Conservation (phyloP, 805 yeast genomes). For the Cyberlindnera euphorbiiphila region DNA sequence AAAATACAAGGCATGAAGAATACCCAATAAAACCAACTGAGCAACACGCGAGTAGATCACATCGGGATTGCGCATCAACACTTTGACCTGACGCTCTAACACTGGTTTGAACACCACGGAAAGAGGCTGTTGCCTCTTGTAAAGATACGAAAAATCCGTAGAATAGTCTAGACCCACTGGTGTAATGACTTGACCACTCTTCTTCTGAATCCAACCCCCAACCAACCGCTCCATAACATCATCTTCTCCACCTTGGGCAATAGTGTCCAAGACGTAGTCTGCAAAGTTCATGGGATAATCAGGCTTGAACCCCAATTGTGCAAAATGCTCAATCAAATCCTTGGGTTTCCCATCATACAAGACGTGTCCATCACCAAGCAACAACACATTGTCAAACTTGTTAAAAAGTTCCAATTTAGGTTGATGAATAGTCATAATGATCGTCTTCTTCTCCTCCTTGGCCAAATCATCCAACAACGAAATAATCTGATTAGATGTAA, state of each 20-base stretch:
- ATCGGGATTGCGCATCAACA: conserved; percentile 49
- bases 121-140: conserved; percentile 11
- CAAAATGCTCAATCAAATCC: conserved; percentile 46
- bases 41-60: conserved; percentile 59
- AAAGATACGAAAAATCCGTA: conserved; percentile 5
- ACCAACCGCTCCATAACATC: conserved; percentile 13
- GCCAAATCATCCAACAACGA: conserved; percentile 56
- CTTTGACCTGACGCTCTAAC: conserved; percentile 31
- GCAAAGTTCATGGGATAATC: conserved; percentile 57
- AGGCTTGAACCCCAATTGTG: conserved; percentile 34
- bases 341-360: conserved; percentile 60
- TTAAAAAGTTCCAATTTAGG: conserved; percentile 67
- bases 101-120: conserved; percentile 33
- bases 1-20: conserved; percentile 64
- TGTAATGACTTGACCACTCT: conserved; percentile 11
- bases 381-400: conserved; percentile 70
- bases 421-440: conserved; percentile 78
- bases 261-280: conserved; percentile 67
- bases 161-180: conserved; percentile 35
- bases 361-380: conserved; percentile 31
- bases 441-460: conserved; percentile 52
- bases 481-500: conserved; percentile 68
- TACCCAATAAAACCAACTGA: conserved; percentile 61
- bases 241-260: conserved; percentile 40
- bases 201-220: conserved; percentile 7